A percentile compares a stretch with the other conserved stretches of the same genome.
These are phyloP conservation scores for Paragyromitra xinjiangensis DNA, from an alignment of 495 filamentous ascomycete genomes.

Conservation along the genomic window DNA sequence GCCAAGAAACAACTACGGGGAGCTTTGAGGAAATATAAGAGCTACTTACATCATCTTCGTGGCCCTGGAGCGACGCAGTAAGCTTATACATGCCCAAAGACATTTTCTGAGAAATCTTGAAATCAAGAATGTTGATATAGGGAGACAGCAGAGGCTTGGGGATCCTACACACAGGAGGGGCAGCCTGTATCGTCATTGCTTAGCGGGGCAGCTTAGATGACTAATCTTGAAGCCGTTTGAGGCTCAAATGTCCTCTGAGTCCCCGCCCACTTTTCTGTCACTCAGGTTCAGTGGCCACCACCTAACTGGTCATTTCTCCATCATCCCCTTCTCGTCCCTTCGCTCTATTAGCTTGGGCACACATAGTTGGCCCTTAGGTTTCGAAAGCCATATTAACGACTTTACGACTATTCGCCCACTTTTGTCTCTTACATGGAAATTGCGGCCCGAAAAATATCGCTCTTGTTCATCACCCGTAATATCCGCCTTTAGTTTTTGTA, in stretches of 20 bases:
- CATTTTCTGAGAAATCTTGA: slow-evolving; percentile 58
- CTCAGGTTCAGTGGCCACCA: slow-evolving; percentile 33
- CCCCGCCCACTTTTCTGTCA: slow-evolving; percentile 39
- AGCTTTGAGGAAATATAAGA: slow-evolving; percentile 14
- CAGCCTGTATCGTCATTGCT: slow-evolving; percentile 35
- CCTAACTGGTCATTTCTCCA: slow-evolving; percentile 13
- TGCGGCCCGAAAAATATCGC: neutral
- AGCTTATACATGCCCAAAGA: slow-evolving; percentile 72
- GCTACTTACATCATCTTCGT: slow-evolving; percentile 80
- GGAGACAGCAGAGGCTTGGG: slow-evolving; percentile 7
- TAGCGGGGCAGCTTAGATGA: slow-evolving; percentile 40
- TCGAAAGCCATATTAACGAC: slow-evolving; percentile 48
- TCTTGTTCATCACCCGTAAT: slow-evolving; percentile 14
- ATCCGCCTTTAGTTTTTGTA: slow-evolving; percentile 32
- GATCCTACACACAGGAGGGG: slow-evolving; percentile 37
- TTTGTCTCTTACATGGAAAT: slow-evolving; percentile 12
- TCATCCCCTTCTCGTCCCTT: slow-evolving; percentile 3
- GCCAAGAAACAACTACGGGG: slow-evolving; percentile 17
- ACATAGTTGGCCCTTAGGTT: slow-evolving; percentile 14
- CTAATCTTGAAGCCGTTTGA: slow-evolving; percentile 35
- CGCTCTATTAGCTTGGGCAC: slow-evolving; percentile 13
- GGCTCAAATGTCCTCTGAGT: slow-evolving; percentile 39
- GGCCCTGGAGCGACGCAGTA: slow-evolving; percentile 79
- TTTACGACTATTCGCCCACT: slow-evolving; percentile 45
- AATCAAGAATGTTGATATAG: slow-evolving; percentile 26